Conservation (phyloP, 2,329 filamentous ascomycete genomes). For the Claviceps spartinae region DNA sequence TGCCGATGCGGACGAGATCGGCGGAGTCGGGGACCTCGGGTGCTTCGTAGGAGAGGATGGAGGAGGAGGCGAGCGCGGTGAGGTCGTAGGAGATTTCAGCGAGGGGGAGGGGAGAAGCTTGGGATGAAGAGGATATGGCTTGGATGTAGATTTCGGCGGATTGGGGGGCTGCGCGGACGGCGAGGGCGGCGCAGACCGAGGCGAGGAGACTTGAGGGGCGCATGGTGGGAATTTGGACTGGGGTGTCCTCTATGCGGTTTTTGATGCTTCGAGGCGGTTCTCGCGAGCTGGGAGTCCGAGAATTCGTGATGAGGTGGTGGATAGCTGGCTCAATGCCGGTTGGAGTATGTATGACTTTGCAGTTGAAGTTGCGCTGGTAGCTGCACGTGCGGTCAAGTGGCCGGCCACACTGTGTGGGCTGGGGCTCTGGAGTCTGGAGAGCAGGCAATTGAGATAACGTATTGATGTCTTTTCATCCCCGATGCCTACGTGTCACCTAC, state of each 20-base stretch:
- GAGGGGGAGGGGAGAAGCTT: slow-evolving; percentile 27
- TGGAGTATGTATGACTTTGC: too few relatives aligned
- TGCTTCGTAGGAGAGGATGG: slow-evolving; percentile 40
- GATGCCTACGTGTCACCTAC: too few relatives aligned
- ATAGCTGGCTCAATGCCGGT: too few relatives aligned
- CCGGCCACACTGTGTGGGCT: too few relatives aligned
- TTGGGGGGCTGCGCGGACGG: slow-evolving; percentile 26
- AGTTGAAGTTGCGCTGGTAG: too few relatives aligned
- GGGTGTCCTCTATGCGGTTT: background rate
- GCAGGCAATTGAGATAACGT: too few relatives aligned
- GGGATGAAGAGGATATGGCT: slow-evolving; percentile 25
- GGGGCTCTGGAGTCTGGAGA: too few relatives aligned
- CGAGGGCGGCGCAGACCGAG: slow-evolving; percentile 27
- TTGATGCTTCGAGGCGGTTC: background rate
- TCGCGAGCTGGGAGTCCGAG: background rate
- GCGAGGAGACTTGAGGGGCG: slow-evolving; percentile 26
- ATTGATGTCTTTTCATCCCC: too few relatives aligned
- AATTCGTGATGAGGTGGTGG: background rate
- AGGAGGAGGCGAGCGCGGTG: slow-evolving; percentile 27
- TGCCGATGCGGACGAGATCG: slow-evolving; percentile 42
- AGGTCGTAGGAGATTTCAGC: slow-evolving; percentile 44
- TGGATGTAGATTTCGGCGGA: slow-evolving; percentile 42
- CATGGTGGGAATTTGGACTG: slow-evolving; percentile 20
- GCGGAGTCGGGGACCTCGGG: slow-evolving; percentile 35
- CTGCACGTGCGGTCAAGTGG: too few relatives aligned